Evolutionary conservation across 1,284 basidiomycete genomes (phyloP).

Genomic region (Coniferiporia sulphurascens): DNA sequence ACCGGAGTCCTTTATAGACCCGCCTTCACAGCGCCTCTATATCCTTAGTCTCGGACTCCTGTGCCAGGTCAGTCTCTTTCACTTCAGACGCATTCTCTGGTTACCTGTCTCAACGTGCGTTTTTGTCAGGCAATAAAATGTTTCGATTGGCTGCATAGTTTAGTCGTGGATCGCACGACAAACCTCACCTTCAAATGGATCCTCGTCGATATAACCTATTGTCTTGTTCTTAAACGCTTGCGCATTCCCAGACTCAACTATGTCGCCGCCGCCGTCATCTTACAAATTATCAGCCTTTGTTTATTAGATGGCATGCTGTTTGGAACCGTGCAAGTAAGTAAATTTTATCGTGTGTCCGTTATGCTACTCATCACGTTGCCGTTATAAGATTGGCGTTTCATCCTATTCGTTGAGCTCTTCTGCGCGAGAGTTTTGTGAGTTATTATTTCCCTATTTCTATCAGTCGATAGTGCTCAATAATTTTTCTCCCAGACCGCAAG

Average conservation of each 20-base stretch:
- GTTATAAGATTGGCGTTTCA: slow-evolving; percentile 31
- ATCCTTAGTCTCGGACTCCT: slow-evolving; percentile 39
- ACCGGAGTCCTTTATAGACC: slow-evolving; percentile 13
- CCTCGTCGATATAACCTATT: slow-evolving; percentile 58
- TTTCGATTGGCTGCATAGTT: slow-evolving; percentile 52
- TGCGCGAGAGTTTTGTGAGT: slow-evolving; percentile 14
- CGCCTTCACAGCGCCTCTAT: slow-evolving; percentile 30
- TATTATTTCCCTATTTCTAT: not conserved
- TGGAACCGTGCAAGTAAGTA: slow-evolving; percentile 45
- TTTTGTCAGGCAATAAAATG: slow-evolving; percentile 55
- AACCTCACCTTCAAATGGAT: slow-evolving; percentile 63
- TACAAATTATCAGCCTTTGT: slow-evolving; percentile 56
- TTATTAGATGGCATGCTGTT: slow-evolving; percentile 67
- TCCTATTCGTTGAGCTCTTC: slow-evolving; percentile 15
- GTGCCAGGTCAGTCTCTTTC: slow-evolving; percentile 35
- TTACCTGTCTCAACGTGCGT: not conserved
- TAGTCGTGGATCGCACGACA: slow-evolving; percentile 38
- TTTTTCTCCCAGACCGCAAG: slow-evolving; percentile 7
- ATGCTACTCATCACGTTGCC: not conserved
- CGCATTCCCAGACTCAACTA: slow-evolving; percentile 78
- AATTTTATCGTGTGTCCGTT: slow-evolving; percentile 20
- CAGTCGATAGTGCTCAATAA: not conserved
- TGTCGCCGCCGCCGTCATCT: slow-evolving; percentile 50
- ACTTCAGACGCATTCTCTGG: slow-evolving; percentile 6
- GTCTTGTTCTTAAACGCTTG: slow-evolving; percentile 55